phyloP scores from a whole-genome alignment of 176 grass and related monocot species.

The Lolium multiflorum region DNA sequence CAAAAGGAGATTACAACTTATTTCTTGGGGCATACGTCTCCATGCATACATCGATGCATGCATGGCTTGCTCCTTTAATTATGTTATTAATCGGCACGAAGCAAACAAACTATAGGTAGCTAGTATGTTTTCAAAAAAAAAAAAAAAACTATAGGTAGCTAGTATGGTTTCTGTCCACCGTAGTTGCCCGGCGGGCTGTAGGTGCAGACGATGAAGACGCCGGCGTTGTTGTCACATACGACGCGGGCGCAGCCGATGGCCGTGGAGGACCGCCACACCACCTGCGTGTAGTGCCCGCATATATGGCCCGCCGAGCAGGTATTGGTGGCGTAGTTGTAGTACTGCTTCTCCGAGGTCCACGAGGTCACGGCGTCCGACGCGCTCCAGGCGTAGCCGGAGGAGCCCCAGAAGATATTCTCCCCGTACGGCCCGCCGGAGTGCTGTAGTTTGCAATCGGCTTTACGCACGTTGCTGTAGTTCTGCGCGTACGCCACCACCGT shows the following conservation, averaged over 20 bases:
- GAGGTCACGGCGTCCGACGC: slow-evolving; percentile 20
- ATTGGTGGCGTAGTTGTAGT: slow-evolving; percentile 48
- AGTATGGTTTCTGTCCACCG: slow-evolving; percentile 52
- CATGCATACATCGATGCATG: not conserved
- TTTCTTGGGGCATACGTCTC: not conserved
- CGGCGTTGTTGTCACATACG: slow-evolving; percentile 27
- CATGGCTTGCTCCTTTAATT: not conserved
- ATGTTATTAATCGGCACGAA: too few relatives aligned
- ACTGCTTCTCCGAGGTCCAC: slow-evolving; percentile 62
- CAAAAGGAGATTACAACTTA: not conserved
- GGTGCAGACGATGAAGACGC: slow-evolving; percentile 60
- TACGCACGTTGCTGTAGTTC: slow-evolving; percentile 43
- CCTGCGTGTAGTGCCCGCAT: slow-evolving; percentile 69
- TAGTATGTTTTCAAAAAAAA: slow-evolving; percentile 62
- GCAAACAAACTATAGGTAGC: too few relatives aligned
- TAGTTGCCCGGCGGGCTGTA: slow-evolving; percentile 60
- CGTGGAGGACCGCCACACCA: slow-evolving; percentile 57
- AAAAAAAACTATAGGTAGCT: too few relatives aligned
- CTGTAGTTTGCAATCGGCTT: slow-evolving; percentile 37
- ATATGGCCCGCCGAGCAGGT: slow-evolving; percentile 26
- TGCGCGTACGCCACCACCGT: slow-evolving; percentile 47
- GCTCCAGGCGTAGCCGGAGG: not conserved
- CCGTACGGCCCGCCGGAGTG: slow-evolving; percentile 65
- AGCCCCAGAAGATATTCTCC: slow-evolving; percentile 60
- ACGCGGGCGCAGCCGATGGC: slow-evolving; percentile 52